Conservation (phyloP, 495 filamentous ascomycete genomes). For the Massariosphaeria phaeospora region DNA sequence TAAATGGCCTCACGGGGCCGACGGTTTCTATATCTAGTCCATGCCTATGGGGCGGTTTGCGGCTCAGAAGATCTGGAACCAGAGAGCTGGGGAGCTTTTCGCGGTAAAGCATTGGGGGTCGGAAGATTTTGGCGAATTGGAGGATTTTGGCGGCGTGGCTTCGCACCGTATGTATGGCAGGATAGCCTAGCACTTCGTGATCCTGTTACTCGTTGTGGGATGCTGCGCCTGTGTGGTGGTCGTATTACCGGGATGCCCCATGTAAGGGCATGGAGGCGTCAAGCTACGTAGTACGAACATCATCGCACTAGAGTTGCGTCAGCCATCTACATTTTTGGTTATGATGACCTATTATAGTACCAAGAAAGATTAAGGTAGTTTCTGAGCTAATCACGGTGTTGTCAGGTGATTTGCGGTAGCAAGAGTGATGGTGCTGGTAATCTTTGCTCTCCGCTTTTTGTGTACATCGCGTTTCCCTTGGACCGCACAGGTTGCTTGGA, state of each 20-base stretch:
- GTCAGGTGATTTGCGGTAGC: no score
- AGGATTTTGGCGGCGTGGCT: neutral
- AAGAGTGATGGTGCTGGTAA: no score
- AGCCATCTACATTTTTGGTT: no score
- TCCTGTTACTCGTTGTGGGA: neutral
- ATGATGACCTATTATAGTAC: no score
- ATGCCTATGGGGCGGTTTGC: conserved; percentile 11
- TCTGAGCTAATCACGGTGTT: no score
- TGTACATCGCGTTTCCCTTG: no score
- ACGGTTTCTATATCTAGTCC: conserved; percentile 14
- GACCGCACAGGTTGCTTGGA: no score
- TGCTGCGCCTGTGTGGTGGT: neutral
- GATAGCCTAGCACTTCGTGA: neutral
- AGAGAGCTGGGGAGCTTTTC: neutral
- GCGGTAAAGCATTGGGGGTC: conserved; percentile 1
- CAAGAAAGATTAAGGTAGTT: no score
- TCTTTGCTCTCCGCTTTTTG: no score
- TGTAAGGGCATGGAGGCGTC: no score
- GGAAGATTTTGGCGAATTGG: conserved; percentile 19
- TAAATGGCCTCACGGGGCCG: neutral
- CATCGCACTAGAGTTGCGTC: no score
- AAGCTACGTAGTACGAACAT: no score
- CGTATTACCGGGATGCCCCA: neutral
- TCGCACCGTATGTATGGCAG: conserved; percentile 15
- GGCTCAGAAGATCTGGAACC: conserved; percentile 13